Evolutionary conservation across 2,329 filamentous ascomycete genomes (phyloP).

Genomic region (Fusarium neocosmosporiellum): DNA sequence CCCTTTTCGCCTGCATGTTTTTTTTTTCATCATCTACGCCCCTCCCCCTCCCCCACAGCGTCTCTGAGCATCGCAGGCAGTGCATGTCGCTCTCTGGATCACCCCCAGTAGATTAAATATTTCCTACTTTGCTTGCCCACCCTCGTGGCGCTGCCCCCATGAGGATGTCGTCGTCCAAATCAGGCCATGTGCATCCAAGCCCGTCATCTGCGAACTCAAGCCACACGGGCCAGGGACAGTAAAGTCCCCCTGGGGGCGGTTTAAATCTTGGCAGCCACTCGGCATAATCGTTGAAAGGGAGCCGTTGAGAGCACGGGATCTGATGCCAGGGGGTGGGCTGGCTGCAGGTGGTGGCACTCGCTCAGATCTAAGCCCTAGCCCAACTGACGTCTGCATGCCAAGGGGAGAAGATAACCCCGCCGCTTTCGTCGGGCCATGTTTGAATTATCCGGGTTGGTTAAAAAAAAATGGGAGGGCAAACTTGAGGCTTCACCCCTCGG

Average conservation of each 20-base stretch:
- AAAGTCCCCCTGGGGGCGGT: neutral
- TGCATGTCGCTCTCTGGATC: neutral
- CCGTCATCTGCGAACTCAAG: constrained; percentile 16
- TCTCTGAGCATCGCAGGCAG: neutral
- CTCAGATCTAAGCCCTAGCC: constrained; percentile 10
- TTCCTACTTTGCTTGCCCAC: neutral
- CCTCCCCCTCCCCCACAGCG: neutral
- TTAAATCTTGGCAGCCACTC: neutral
- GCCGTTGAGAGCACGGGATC: constrained; percentile 1
- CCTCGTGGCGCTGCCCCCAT: neutral
- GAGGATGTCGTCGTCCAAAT: neutral
- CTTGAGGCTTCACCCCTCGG: neutral
- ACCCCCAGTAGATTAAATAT: neutral
- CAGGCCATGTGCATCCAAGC: neutral
- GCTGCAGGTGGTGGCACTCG: neutral
- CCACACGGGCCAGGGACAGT: constrained; percentile 1
- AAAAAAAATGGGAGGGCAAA: neutral
- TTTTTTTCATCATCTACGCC: neutral
- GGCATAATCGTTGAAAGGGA: neutral
- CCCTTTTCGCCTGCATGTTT: neutral
- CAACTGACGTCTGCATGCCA: constrained; percentile 16
- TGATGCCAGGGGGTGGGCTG: neutral
- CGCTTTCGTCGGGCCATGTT: neutral
- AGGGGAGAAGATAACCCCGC: neutral
- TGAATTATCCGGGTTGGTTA: neutral